Base-by-base conservation (phyloP, 2,329 filamentous ascomycete genomes). In the Myriosclerotinia curreyana region DNA sequence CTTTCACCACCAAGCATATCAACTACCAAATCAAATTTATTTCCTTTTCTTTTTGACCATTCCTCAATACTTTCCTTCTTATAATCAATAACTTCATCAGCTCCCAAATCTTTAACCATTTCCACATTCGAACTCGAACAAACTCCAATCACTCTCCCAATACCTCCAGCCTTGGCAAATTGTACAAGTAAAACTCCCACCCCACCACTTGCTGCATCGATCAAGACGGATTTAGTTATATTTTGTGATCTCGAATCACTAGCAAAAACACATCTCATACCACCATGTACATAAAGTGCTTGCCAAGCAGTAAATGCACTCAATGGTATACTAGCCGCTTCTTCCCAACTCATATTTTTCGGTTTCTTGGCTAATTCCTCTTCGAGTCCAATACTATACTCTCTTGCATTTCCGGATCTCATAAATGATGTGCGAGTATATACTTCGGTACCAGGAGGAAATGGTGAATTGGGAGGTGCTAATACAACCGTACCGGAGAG, bases 291-390 rank as follows among this genome's bases (percentile, higher is more conserved):
- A 51, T 49, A 63, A 3, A 63, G 31, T 1, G 61, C 61, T 22
- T 63, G 61, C 61, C 61, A 63, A 2, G 61, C 61, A 22, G 61
- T 63, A 40, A 63, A 59, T 0, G 61, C 61, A 9, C 61, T 63
- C 1, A 63, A 38, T 0, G 61, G 61, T 5, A 63, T 28, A 44
- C 52, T 34, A 0, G 61, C 61, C 31, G 61, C 61, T 3, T 63
- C 34, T 17, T 63, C 61, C 61, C 61, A 63, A 2, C 12, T 22
- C 5, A 63, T 22, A n/a, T 28, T 50, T 1, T 8, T 5, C 14
- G 61, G 61, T 20, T 49, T 58, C 5, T 17, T 17, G 0, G 61
- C 61, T 1, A 63, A 31, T 5, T 63, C 61, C 12, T 28, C 34
- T 1, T 36, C 20, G 2, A 63, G 17, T 7, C 52, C 61, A 15